phyloP scores from a whole-genome alignment of 108 stramenopile species.

The Cylindrotheca closterium region DNA sequence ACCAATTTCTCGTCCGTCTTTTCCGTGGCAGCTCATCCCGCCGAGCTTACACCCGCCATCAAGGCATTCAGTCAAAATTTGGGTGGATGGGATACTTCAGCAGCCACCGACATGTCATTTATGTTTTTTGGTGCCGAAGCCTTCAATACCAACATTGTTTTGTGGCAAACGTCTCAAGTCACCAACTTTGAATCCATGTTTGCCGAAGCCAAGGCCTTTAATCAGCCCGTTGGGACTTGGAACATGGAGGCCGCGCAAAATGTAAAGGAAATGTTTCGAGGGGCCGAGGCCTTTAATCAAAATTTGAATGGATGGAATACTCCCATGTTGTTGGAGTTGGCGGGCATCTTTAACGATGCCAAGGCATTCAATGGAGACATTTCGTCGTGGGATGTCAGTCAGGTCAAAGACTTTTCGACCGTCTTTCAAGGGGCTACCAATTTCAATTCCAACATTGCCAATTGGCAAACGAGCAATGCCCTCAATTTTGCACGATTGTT shows the following conservation, averaged over 20 bases:
- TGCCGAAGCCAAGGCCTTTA: slow-evolving; percentile 19
- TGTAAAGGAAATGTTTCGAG: slow-evolving; percentile 6
- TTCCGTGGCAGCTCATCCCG: too few relatives aligned
- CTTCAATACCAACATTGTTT: slow-evolving; percentile 31
- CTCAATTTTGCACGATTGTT: slow-evolving; percentile 20
- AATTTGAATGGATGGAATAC: slow-evolving; percentile 32
- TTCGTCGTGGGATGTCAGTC: slow-evolving; percentile 43
- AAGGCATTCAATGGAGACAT: too few relatives aligned
- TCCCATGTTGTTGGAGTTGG: too few relatives aligned
- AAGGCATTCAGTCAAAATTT: slow-evolving; percentile 17
- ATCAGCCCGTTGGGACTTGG: slow-evolving; percentile 31
- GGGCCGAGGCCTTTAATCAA: slow-evolving; percentile 10
- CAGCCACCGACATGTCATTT: slow-evolving; percentile 19
- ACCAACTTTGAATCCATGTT: slow-evolving; percentile 19
- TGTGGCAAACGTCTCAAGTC: slow-evolving; percentile 30
- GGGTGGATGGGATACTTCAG: slow-evolving; percentile 22
- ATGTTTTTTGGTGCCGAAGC: slow-evolving; percentile 32
- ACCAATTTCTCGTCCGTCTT: too few relatives aligned
- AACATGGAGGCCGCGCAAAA: slow-evolving; percentile 1
- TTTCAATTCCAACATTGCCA: slow-evolving; percentile 28
- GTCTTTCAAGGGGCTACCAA: slow-evolving; percentile 27
- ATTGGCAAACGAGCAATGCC: slow-evolving; percentile 12
- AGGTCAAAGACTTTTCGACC: slow-evolving; percentile 19
- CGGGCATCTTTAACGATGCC: too few relatives aligned
- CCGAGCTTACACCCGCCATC: too few relatives aligned